Conservation (phyloP, 2,329 filamentous ascomycete species). For the Beauveria sp. region DNA sequence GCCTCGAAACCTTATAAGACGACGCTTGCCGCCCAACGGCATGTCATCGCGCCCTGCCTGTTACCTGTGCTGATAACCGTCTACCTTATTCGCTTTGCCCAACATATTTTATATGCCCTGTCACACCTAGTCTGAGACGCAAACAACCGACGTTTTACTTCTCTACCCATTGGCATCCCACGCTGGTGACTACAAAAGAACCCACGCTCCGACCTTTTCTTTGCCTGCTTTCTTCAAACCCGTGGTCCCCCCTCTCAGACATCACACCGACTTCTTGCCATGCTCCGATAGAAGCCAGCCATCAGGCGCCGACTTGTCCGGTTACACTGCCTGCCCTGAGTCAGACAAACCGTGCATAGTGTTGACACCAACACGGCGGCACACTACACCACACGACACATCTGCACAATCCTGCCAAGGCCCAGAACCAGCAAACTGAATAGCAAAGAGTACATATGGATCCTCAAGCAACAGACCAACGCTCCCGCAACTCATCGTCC, state of each 20-base stretch:
- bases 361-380: neutral
- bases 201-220: neutral
- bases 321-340: neutral
- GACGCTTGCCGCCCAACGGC: neutral
- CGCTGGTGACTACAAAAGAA: neutral
- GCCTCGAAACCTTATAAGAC: slow-evolving; percentile 2
- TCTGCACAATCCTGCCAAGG: neutral
- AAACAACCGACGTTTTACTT: neutral
- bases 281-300: neutral
- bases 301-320: neutral
- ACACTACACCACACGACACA: neutral
- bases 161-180: neutral
- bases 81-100: neutral
- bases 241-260: neutral
- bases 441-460: slow-evolving; percentile 5
- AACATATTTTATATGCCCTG: neutral
- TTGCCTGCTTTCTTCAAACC: neutral
- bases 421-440: neutral
- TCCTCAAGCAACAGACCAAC: slow-evolving; percentile 8
- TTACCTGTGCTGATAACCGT: neutral
- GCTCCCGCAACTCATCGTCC: slow-evolving; percentile 10
- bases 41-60: neutral
- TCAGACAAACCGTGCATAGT: neutral
- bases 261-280: slow-evolving; percentile 6
- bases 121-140: neutral